These are phyloP conservation scores for Microbotryomycetes sp. DNA, from an alignment of 1,284 basidiomycete species.

Conservation along the genomic window DNA sequence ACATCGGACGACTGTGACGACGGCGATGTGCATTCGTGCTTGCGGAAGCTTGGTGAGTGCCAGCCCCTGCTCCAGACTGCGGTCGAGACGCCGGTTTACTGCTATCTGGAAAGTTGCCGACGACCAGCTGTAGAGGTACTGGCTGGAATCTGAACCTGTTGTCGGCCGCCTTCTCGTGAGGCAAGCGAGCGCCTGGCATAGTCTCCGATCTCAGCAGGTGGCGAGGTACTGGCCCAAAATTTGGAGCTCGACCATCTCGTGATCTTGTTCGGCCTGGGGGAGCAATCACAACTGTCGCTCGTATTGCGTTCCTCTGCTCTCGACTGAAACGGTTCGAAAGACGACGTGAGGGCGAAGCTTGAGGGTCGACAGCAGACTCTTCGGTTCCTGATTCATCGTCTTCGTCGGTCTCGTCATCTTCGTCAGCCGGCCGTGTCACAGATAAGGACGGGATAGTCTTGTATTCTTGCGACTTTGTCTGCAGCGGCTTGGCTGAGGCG, in stretches of 20 bases:
- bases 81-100: neutral
- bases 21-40: neutral
- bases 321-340: neutral
- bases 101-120: conserved; percentile 21
- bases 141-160: conserved; percentile 29
- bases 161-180: neutral
- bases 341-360: neutral
- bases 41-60: neutral
- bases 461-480: neutral
- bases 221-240: neutral
- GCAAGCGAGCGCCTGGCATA: neutral
- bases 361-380: neutral
- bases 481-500: neutral
- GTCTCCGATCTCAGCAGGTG: conserved; percentile 6
- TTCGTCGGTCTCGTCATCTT: no score
- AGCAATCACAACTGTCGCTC: neutral
- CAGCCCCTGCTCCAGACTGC: neutral
- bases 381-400: neutral
- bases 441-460: neutral
- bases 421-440: neutral
- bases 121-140: conserved; percentile 27
- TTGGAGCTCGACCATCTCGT: neutral
- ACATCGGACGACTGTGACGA: conserved; percentile 2
- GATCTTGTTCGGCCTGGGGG: neutral
- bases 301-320: no score